A percentile compares a stretch with the other conserved stretches of the same genome.
These are phyloP conservation scores for Pezicula radicicola DNA, from an alignment of 2,329 filamentous ascomycete genomes.

Conservation along the genomic window DNA sequence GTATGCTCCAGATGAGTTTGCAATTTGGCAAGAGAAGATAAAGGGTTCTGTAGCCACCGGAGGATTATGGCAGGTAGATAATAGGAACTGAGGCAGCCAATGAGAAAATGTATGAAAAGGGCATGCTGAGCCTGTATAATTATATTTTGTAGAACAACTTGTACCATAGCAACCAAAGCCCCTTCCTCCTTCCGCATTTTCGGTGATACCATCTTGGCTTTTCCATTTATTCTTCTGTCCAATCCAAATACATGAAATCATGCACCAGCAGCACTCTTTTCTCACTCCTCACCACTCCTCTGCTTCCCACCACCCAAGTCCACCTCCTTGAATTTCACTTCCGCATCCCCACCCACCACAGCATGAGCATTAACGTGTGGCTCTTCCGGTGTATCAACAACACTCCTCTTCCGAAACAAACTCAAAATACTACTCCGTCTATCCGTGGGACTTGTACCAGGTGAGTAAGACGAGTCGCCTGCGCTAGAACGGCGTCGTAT, in stretches of 20 bases:
- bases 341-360: neutral
- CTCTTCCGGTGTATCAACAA: too few species aligned
- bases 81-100: too few species aligned
- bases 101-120: too few species aligned
- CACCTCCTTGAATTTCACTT: slow-evolving; percentile 6
- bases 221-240: too few species aligned
- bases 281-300: neutral
- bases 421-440: slow-evolving; percentile 13
- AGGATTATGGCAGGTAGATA: neutral
- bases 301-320: slow-evolving; percentile 3
- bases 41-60: slow-evolving; percentile 1
- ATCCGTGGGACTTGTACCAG: slow-evolving; percentile 12
- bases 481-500: slow-evolving; percentile 18
- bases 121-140: neutral
- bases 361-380: slow-evolving; percentile 3
- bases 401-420: slow-evolving; percentile 12
- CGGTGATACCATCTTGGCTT: too few species aligned
- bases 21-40: slow-evolving; percentile 21
- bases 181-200: too few species aligned
- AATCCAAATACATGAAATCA: too few species aligned
- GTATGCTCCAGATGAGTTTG: slow-evolving; percentile 19
- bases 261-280: neutral
- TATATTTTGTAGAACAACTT: neutral
- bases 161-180: neutral
- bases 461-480: slow-evolving; percentile 9